Base-by-base conservation (phyloP, 305 asterid genomes). In the Caryopteris hybrid region DNA sequence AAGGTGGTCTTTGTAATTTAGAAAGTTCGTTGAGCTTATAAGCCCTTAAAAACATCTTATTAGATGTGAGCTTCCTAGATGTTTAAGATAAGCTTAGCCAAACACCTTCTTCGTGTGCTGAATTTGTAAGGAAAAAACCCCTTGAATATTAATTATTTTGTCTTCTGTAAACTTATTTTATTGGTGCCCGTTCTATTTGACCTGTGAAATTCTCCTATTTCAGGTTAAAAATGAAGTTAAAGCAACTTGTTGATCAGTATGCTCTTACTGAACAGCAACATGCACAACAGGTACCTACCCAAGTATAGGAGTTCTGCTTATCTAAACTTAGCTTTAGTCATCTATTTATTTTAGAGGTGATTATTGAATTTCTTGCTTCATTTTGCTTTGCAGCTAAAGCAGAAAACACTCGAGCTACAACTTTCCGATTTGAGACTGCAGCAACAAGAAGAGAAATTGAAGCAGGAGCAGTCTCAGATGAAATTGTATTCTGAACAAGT, bases 391-490 rank as follows among this genome's bases (percentile, higher is more conserved):
- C 90, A 94, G 99, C 70, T 91, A 68, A 91, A 89, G 84, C 99
- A 94, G 81, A 94, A 94, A 79, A 27, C 87, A 1, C 95, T 94
- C 36, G 98, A 94, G 75, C 93, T 91, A 63, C 97, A 94, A 81
- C 85, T 94, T 76, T 86, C 99, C 29, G 97, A 94, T 66, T 80
- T 94, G 79, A 94, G 77, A 76, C 89, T 79, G 56, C 88, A 89
- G 81, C 99, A 94, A 64, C 89, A 91, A 7, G 96, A 89, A 76
- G 97, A 91, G 78, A 89, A 86, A 73, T 34, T 84, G 75, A 75
- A 76, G 75, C 93, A 89, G 77, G 99, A 94, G 74, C 95, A 94
- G 69, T 83, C 88, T 46, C 97, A 86, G 65, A 91, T 94, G 99
- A 94, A 91, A 75, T 14, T 87, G 60, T 91, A 94, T 77, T 85